A percentile compares a stretch with the other conserved stretches of the same genome.
Evolutionary conservation across 2,329 filamentous ascomycete genomes (phyloP).

Genomic region (Sordariomycetes sp.): DNA sequence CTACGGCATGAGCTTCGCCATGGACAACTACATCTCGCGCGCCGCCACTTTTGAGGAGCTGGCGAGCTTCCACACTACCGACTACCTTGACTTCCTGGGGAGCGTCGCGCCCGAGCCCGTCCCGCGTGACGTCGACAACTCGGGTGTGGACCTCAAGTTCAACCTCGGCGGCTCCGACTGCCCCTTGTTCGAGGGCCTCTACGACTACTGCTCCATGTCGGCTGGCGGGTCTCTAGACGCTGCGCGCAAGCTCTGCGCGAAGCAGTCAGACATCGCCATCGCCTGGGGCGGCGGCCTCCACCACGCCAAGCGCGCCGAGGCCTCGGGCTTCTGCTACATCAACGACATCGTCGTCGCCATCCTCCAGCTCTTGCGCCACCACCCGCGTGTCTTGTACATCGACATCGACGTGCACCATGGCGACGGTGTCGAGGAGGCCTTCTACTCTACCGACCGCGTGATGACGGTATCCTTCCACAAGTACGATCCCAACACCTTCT

Average conservation of each 20-base stretch:
- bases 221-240: constrained; percentile 84
- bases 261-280: constrained; percentile 88
- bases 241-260: constrained; percentile 73
- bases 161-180: constrained; percentile 88
- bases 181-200: constrained; percentile 90
- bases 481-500: constrained; percentile 74
- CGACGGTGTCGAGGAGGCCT: constrained; percentile 83
- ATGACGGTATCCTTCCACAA: constrained; percentile 96
- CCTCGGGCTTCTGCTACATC: constrained; percentile 95
- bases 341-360: constrained; percentile 96
- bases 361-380: constrained; percentile 68
- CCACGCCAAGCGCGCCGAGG: constrained; percentile 88
- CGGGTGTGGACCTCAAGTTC: constrained; percentile 55
- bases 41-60: constrained; percentile 81
- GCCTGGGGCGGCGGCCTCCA: constrained; percentile 96
- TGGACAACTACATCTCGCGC: constrained; percentile 84
- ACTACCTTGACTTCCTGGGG: constrained; percentile 83
- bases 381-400: constrained; percentile 83
- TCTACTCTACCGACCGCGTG: constrained; percentile 78
- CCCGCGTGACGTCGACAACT: constrained; percentile 51
- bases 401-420: constrained; percentile 90
- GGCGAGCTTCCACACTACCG: constrained; percentile 69
- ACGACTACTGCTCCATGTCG: constrained; percentile 89
- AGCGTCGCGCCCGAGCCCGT: constrained; percentile 53
- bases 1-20: constrained; percentile 91